Conservation (phyloP, 2,329 filamentous ascomycete genomes). For the Fusarium phyllophilum region DNA sequence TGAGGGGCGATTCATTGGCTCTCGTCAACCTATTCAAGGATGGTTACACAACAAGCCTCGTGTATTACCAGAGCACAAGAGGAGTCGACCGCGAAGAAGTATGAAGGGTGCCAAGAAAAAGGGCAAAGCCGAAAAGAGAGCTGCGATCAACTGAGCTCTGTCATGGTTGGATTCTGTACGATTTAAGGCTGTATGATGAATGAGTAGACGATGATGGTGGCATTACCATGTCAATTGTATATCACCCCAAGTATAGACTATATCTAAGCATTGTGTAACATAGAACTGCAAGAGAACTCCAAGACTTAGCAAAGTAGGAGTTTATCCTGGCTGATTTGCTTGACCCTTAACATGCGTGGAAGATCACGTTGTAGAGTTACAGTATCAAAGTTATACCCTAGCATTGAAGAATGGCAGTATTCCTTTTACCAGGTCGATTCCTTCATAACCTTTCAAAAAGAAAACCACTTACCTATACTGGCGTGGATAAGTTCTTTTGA, state of each 20-base stretch:
- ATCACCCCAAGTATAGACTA: conserved; percentile 17
- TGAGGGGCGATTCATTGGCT: conserved; percentile 80
- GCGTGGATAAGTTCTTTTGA: background rate
- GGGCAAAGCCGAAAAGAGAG: conserved; percentile 46
- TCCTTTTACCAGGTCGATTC: background rate
- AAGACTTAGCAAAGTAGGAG: background rate
- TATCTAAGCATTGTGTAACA: conserved; percentile 24
- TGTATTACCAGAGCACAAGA: conserved; percentile 59
- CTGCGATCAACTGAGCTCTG: conserved; percentile 13
- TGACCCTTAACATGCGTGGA: background rate
- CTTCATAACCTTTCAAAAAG: background rate
- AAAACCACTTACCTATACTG: background rate
- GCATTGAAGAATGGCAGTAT: background rate
- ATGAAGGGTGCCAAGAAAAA: conserved; percentile 71
- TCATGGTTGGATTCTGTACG: background rate
- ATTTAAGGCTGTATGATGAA: conserved; percentile 21
- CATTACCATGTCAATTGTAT: conserved; percentile 25
- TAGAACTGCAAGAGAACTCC: background rate
- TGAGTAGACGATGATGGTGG: conserved; percentile 22
- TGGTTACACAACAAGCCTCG: conserved; percentile 71
- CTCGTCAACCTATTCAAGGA: conserved; percentile 75
- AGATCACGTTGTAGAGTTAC: background rate
- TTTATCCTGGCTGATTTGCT: background rate
- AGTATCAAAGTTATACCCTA: background rate
- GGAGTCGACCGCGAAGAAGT: conserved; percentile 70